Evolutionary conservation across 1,284 basidiomycete genomes (phyloP).

Genomic region (Neolentinus lepideus): DNA sequence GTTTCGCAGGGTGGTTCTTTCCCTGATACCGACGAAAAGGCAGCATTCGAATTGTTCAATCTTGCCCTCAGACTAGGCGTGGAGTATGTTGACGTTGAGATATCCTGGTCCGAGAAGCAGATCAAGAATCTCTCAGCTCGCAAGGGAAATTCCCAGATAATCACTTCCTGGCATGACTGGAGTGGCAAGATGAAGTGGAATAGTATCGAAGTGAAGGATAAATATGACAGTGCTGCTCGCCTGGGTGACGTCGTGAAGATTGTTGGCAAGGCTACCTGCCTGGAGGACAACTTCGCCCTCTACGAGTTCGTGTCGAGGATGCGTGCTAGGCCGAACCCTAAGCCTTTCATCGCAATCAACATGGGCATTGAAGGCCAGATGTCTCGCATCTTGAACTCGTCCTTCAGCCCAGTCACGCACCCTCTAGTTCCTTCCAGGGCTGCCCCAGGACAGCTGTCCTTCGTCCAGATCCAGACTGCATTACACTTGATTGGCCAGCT

Average conservation of each 20-base stretch:
- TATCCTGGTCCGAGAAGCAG: slow-evolving; percentile 61
- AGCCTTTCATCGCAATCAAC: slow-evolving; percentile 91
- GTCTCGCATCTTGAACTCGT: slow-evolving; percentile 81
- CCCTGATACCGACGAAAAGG: slow-evolving; percentile 72
- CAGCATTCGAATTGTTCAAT: slow-evolving; percentile 74
- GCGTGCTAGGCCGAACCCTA: slow-evolving; percentile 36
- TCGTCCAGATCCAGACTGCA: slow-evolving; percentile 79
- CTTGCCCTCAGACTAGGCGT: slow-evolving; percentile 80
- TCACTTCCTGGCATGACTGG: slow-evolving; percentile 96
- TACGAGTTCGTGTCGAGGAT: slow-evolving; percentile 60
- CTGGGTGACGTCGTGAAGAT: slow-evolving; percentile 92
- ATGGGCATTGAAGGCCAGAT: slow-evolving; percentile 89
- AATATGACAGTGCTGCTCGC: slow-evolving; percentile 57
- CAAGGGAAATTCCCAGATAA: slow-evolving; percentile 75
- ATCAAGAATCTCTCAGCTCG: slow-evolving; percentile 53
- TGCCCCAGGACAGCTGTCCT: slow-evolving; percentile 90
- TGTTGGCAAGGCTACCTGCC: slow-evolving; percentile 73
- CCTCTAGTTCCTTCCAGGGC: slow-evolving; percentile 76
- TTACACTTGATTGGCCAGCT: slow-evolving; percentile 78
- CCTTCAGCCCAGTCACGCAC: slow-evolving; percentile 89
- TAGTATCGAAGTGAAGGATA: slow-evolving; percentile 56
- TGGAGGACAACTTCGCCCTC: slow-evolving; percentile 80
- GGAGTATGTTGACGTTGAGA: slow-evolving; percentile 93
- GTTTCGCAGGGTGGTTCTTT: slow-evolving; percentile 88
- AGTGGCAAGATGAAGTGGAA: slow-evolving; percentile 84